phyloP scores from a whole-genome alignment of 2,329 filamentous ascomycete genomes.

The Apiospora hydei region DNA sequence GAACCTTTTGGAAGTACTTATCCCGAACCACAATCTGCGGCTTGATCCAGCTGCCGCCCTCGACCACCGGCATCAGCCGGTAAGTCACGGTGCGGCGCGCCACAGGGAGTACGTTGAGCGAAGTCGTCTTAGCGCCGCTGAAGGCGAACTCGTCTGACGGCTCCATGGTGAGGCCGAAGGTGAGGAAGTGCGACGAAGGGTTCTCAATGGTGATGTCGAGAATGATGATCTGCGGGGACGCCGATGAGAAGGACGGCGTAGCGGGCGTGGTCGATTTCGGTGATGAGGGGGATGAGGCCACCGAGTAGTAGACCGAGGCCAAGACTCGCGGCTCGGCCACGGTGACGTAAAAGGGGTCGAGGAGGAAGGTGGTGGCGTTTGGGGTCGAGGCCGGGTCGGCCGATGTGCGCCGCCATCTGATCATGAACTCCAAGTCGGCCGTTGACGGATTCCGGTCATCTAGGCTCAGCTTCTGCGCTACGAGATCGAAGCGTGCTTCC shows the following conservation, averaged over 20 bases:
- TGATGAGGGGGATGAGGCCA: slow-evolving; percentile 33
- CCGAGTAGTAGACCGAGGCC: slow-evolving; percentile 58
- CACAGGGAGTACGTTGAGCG: slow-evolving; percentile 82
- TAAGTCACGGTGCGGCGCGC: slow-evolving; percentile 79
- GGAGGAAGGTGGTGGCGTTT: slow-evolving; percentile 74
- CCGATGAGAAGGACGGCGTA: slow-evolving; percentile 38
- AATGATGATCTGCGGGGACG: slow-evolving; percentile 46
- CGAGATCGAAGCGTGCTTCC: slow-evolving; percentile 75
- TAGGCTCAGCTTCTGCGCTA: slow-evolving; percentile 77
- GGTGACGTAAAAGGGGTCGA: slow-evolving; percentile 82
- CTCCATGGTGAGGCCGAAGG: slow-evolving; percentile 92
- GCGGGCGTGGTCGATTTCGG: slow-evolving; percentile 36
- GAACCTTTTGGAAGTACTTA: slow-evolving; percentile 90
- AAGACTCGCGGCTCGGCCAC: slow-evolving; percentile 88
- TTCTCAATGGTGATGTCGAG: slow-evolving; percentile 81
- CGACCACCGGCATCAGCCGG: slow-evolving; percentile 71
- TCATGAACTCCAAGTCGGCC: slow-evolving; percentile 76
- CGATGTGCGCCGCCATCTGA: slow-evolving; percentile 74
- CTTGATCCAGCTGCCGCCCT: slow-evolving; percentile 66
- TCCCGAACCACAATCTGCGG: slow-evolving; percentile 82
- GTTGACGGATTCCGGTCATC: slow-evolving; percentile 82
- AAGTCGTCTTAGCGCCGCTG: slow-evolving; percentile 82
- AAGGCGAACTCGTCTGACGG: slow-evolving; percentile 93
- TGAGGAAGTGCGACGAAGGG: slow-evolving; percentile 91
- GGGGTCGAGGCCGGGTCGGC: slow-evolving; percentile 36